A percentile compares a stretch with the other conserved stretches of the same genome.
These are phyloP conservation scores for Termitomyces bulborhizus DNA, from an alignment of 768 basidiomycete species.

Conservation along the genomic window DNA sequence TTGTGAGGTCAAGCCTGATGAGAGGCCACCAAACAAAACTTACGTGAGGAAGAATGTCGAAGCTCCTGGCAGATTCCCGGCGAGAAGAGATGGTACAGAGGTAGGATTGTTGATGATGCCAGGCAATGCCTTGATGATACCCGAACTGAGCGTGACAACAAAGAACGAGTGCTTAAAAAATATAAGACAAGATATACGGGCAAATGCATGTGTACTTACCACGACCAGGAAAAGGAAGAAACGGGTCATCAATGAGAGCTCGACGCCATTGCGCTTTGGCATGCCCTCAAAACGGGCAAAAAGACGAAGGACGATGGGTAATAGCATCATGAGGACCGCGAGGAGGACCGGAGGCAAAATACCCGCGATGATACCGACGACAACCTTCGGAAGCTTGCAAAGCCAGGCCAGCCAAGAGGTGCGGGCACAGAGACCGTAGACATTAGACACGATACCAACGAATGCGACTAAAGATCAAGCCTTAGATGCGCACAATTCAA, in stretches of 20 bases:
- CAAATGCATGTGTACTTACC: slow-evolving; percentile 39
- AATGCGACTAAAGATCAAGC: slow-evolving; percentile 50
- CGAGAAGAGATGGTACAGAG: slow-evolving; percentile 64
- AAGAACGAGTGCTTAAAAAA: slow-evolving; percentile 82
- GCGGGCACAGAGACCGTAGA: slow-evolving; percentile 57
- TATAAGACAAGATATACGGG: not conserved
- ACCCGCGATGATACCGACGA: slow-evolving; percentile 82
- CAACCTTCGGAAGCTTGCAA: slow-evolving; percentile 53
- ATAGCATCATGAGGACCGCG: slow-evolving; percentile 85
- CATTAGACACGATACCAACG: slow-evolving; percentile 82
- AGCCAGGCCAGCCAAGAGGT: slow-evolving; percentile 81
- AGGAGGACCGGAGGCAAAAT: slow-evolving; percentile 83
- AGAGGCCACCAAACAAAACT: slow-evolving; percentile 13
- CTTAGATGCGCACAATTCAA: not conserved
- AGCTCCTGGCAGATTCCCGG: slow-evolving; percentile 71
- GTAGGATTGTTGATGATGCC: slow-evolving; percentile 61
- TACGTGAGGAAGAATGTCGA: slow-evolving; percentile 91
- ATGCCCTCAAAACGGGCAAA: slow-evolving; percentile 87
- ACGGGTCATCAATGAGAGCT: slow-evolving; percentile 87
- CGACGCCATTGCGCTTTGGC: slow-evolving; percentile 75
- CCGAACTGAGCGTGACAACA: slow-evolving; percentile 79
- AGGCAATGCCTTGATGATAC: slow-evolving; percentile 69
- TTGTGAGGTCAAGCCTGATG: not conserved
- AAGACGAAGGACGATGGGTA: slow-evolving; percentile 74
- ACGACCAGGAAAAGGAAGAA: slow-evolving; percentile 91